Conservation (phyloP, 176 grass and related monocot genomes). For the Triticum urartu region DNA sequence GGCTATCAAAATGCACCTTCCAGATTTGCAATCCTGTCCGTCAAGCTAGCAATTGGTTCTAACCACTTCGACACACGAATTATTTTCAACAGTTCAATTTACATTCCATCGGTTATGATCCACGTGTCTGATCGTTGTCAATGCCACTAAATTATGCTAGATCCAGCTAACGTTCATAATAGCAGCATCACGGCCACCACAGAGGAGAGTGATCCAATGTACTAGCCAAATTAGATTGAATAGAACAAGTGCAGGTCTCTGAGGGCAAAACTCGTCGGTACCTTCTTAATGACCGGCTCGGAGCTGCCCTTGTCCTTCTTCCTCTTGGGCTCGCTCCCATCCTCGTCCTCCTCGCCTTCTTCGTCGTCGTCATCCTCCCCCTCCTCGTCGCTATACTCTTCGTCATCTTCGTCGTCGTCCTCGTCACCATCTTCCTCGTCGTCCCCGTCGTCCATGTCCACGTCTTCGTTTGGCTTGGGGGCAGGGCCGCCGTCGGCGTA, state of each 20-base stretch:
- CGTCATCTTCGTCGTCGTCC: slow-evolving; percentile 16
- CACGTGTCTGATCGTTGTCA: not conserved
- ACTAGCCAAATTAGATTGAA: not conserved
- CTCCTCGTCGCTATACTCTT: slow-evolving; percentile 32
- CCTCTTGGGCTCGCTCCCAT: slow-evolving; percentile 48
- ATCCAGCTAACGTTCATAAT: not conserved
- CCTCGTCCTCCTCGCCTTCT: slow-evolving; percentile 41
- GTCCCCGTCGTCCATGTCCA: slow-evolving; percentile 10
- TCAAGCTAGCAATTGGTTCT: not conserved
- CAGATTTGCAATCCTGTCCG: not conserved
- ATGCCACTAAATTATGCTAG: not conserved
- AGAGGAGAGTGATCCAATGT: not conserved
- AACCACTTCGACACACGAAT: not conserved
- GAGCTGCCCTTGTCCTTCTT: slow-evolving; percentile 49
- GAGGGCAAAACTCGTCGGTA: slow-evolving; percentile 19
- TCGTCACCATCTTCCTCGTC: slow-evolving; percentile 28
- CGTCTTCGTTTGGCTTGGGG: slow-evolving; percentile 21
- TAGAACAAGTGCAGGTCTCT: not conserved
- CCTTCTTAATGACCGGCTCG: slow-evolving; percentile 73
- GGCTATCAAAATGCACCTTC: not conserved
- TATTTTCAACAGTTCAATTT: not conserved
- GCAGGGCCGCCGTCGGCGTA: slow-evolving; percentile 52
- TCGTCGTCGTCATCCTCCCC: slow-evolving; percentile 32
- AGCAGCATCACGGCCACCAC: not conserved
- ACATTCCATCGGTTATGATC: not conserved